Base-by-base conservation (phyloP, 257 asterid species). In the Solanum pimpinellifolium region DNA sequence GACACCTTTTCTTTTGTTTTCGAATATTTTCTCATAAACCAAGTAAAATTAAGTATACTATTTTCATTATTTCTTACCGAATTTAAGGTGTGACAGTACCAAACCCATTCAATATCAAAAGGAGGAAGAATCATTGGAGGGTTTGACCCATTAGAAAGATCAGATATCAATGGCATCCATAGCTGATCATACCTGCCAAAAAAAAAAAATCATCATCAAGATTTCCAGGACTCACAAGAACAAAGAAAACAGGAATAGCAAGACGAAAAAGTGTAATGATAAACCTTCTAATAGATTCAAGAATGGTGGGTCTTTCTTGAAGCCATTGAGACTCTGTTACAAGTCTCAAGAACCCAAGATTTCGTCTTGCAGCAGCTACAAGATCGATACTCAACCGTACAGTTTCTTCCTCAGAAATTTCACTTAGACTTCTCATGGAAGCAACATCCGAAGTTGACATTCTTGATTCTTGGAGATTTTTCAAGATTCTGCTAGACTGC, bases 91-190 rank as follows among this genome's bases (percentile, higher is more conserved):
- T 96, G 99, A 87, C 98, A 95, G 86, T 87, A 95, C 99, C 99
- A 96, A 89, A 95, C 94, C 98, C 98, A 96, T 88, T 96, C 98
- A 89, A 96, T 88, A 91, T 96, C 99, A 90, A 95, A 90, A 85
- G 99, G 99, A 69, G 98, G 99, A 46, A 94, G 96, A 92, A 96
- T 74, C 96, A 93, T 91, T 9, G 98, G 98, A 80, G 98, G 97
- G 68, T 89, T 92, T 68, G 94, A 86, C 15, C 90, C 94, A 9
- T 86, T 89, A 11, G 91, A 84, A 74, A 95, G 95, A 60, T 94
- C 94, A 89, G 97, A 92, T 31, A 95, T 89, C 80, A 96, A 91
- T 85, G 99, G 99, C 99, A 96, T 96, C 99, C 99, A 96, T 46
- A 96, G 88, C 93, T 94, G 81, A 87, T 96, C 95, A 90, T 96